Conservation (phyloP, 2,329 filamentous ascomycete genomes). For the Botrytis deweyae region DNA sequence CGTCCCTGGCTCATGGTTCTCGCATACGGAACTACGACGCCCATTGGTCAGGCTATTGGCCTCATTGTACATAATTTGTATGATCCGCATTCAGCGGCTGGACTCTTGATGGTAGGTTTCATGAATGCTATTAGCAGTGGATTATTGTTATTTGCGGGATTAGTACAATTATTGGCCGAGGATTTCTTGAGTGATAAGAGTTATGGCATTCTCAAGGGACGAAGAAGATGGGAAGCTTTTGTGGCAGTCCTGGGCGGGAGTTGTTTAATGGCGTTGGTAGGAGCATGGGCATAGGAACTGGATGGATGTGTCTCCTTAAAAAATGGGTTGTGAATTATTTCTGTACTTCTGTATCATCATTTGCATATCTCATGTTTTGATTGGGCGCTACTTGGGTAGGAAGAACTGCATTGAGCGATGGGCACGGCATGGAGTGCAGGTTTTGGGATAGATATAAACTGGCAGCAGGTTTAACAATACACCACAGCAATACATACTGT, state of each 20-base stretch:
- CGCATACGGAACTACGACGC: constrained; percentile 74
- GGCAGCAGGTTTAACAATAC: neutral
- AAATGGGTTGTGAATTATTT: neutral
- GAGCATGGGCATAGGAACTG: constrained; percentile 55
- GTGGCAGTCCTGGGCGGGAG: constrained; percentile 59
- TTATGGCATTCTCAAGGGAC: constrained; percentile 58
- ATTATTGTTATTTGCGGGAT: constrained; percentile 74
- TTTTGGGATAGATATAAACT: constrained; percentile 5
- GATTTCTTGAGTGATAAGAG: constrained; percentile 76
- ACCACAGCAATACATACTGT: neutral
- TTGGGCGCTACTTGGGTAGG: neutral
- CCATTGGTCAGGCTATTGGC: constrained; percentile 80
- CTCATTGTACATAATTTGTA: constrained; percentile 76
- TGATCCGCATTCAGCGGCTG: constrained; percentile 72
- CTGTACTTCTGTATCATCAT: neutral
- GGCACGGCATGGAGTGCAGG: neutral
- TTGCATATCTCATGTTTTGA: neutral
- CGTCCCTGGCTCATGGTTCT: constrained; percentile 81
- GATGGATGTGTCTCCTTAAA: neutral
- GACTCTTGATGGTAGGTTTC: constrained; percentile 77
- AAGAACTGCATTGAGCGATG: constrained; percentile 1
- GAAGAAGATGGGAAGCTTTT: constrained; percentile 60
- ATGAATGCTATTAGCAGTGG: constrained; percentile 86
- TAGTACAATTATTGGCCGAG: constrained; percentile 82
- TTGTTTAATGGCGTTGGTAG: constrained; percentile 64